Evolutionary conservation across 345 rosid species (phyloP), one percentile per base, ranked within the genome.

Genomic region (Conringia planisiliqua): DNA sequence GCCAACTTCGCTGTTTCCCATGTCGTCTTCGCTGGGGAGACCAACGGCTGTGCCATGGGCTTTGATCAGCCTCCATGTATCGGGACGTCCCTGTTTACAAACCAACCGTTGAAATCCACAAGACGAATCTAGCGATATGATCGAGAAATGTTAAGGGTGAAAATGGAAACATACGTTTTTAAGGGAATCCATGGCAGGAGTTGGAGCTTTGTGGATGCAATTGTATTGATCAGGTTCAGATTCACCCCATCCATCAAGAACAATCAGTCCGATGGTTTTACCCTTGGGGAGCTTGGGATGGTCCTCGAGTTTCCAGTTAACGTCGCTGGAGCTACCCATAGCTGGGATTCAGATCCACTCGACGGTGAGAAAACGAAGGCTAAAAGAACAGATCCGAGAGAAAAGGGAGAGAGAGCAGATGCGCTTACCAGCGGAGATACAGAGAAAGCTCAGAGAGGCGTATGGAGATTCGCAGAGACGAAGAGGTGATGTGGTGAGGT

Each of bases 1-100:
- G 62, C 99, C 99, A n/a, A 92, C 99, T 77, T 95, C 99, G 70
- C 99, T 95, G 81, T 95, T 95, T 17, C 99, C 99, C 99, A 92
- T 92, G 68, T 95, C 99, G 74, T 95, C 99, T 18, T 95, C 99
- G 12, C 91, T 83, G 3, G 99, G 99, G 22, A 95, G 98, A 26
- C 99, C 99, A 16, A 92, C 99, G 9, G 98, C 97, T 12, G 62
- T 80, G 38, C 98, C 99, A 48, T 95, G 98, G 55, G 99, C 99
- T 81, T 69, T 90, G 71, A 95, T 73, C 79, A 95, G 68, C 76
- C 96, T 89, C 99, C 99, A 95, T 40, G 77, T 86, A 35, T 86
- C 88, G 0, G 99, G 98, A 8, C 79, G 86, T 27, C 83, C 82
- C 97, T 95, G 33, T 54, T 8, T 2, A 51, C 0, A 57, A 74